phyloP scores from a whole-genome alignment of 1,284 basidiomycete species.

The Earliella scabrosa region DNA sequence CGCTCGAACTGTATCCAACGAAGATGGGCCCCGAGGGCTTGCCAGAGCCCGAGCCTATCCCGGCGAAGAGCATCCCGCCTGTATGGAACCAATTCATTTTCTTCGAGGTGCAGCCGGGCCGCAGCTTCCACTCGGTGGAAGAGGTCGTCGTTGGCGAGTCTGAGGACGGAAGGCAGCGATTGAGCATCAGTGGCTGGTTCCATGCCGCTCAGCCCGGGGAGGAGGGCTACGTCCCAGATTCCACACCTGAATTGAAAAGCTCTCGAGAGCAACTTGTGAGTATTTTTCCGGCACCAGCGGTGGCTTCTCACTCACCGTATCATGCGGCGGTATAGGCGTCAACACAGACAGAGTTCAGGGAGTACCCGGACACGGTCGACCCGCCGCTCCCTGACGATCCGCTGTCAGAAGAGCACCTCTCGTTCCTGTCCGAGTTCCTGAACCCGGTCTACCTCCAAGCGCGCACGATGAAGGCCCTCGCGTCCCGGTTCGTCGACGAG shows the following conservation, averaged over 20 bases:
- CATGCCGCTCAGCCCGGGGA: conserved; percentile 92
- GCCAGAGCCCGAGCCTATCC: conserved; percentile 66
- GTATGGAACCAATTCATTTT: conserved; percentile 98
- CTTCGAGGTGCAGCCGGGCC: conserved; percentile 89
- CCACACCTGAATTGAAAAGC: conserved; percentile 55
- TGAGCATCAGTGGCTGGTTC: conserved; percentile 98
- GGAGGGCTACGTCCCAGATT: conserved; percentile 75
- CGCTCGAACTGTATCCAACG: conserved; percentile 92
- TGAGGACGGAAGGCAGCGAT: conserved; percentile 70
- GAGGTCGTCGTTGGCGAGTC: conserved; percentile 87
- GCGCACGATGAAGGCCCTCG: conserved; percentile 82
- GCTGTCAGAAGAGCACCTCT: conserved; percentile 64
- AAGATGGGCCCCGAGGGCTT: conserved; percentile 49
- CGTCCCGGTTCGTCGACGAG: conserved; percentile 84
- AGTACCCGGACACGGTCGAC: conserved; percentile 53
- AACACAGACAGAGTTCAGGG: conserved; percentile 61
- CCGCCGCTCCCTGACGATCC: conserved; percentile 52
- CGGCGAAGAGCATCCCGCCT: conserved; percentile 70
- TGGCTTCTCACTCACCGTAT: neutral
- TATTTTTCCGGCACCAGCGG: conserved; percentile 12
- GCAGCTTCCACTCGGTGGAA: conserved; percentile 97
- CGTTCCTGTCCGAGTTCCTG: conserved; percentile 82
- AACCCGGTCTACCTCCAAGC: conserved; percentile 91
- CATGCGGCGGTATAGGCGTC: conserved; percentile 47
- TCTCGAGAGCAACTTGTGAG: conserved; percentile 83